Evolutionary conservation across 1,139 yeast genomes (phyloP).

Genomic region (Taphrina deformans): DNA sequence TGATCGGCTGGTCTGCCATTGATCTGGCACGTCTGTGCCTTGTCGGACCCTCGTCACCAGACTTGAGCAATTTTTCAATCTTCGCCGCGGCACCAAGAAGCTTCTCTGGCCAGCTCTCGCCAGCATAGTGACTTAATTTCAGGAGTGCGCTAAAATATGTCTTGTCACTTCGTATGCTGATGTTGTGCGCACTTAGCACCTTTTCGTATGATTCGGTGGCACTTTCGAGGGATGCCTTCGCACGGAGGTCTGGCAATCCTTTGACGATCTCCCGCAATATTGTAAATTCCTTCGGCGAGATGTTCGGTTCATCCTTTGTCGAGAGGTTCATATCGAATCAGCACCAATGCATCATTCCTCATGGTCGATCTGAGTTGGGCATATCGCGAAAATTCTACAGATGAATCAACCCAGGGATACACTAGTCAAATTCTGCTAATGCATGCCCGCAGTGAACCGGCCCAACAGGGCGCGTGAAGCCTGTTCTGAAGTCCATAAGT

Average conservation of each 20-base stretch:
- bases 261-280: conserved; percentile 13
- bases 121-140: conserved; percentile 3
- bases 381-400: not conserved
- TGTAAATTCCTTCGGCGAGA: conserved; percentile 6
- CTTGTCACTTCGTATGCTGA: not conserved
- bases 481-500: not conserved
- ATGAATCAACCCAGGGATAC: too few species aligned
- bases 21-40: conserved; percentile 6
- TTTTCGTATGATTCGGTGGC: conserved; percentile 2
- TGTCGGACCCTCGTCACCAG: not conserved
- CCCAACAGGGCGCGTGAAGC: not conserved
- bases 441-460: too few species aligned
- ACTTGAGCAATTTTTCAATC: not conserved
- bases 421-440: too few species aligned
- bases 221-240: conserved; percentile 8
- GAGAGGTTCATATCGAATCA: conserved; percentile 13
- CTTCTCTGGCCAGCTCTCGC: conserved; percentile 8
- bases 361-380: not conserved
- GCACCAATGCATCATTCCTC: not conserved
- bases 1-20: not conserved
- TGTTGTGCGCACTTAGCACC: not conserved
- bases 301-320: conserved; percentile 14
- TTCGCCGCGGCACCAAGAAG: conserved; percentile 14
- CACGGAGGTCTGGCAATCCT: not conserved
- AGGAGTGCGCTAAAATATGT: conserved; percentile 18